Evolutionary conservation across 768 basidiomycete species (phyloP), one percentile per base, ranked within the genome.

Genomic region (Russula brevipes): DNA sequence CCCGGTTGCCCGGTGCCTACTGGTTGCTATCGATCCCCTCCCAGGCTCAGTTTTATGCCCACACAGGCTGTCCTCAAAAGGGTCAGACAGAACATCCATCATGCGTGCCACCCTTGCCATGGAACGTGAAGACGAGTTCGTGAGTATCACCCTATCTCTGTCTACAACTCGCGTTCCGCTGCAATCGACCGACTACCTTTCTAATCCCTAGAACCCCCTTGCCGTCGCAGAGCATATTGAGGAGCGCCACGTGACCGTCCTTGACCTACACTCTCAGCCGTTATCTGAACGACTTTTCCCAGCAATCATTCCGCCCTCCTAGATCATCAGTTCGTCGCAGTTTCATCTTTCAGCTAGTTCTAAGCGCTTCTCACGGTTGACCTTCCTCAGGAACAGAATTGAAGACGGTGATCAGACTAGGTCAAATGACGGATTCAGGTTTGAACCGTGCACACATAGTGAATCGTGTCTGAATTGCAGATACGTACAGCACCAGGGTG

Each of bases 181-280:
- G 58, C 63, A 60, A 60, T 47, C 7, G 42, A 64, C 58, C 57
- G 44, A 31, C 49, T 52, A 31, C 56, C 36, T 46, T 61, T 39
- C 38, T 4, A 82, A 86, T 66, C 81, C 91, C 17, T 79, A 81
- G 39, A 89, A 90, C 69, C 80, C 91, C 0, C 88, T 91, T 65
- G 88, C 90, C 3, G 85, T 96, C 11, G 81, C 95, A 3, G 91
- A 95, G 74, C 94, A 96, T 71, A 94, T 95, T 67, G 94, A 96
- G 70, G 88, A 93, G 63, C 85, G 86, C 52, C 94, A 96, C 72
- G 88, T 95, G 71, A 81, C 89, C 70, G 84, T 92, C 62, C 72
- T 87, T 46, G 78, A 81, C 66, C 75, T 78, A n/a, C 75, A 72
- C 35, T 72, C 72, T 4, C 72, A 70, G 12, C 68, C 67, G 24